Percentiles rank a stretch among this genome's conserved stretches.
phyloP scores from a whole-genome alignment of 2,329 filamentous ascomycete genomes.

The Cercospora citrullina region DNA sequence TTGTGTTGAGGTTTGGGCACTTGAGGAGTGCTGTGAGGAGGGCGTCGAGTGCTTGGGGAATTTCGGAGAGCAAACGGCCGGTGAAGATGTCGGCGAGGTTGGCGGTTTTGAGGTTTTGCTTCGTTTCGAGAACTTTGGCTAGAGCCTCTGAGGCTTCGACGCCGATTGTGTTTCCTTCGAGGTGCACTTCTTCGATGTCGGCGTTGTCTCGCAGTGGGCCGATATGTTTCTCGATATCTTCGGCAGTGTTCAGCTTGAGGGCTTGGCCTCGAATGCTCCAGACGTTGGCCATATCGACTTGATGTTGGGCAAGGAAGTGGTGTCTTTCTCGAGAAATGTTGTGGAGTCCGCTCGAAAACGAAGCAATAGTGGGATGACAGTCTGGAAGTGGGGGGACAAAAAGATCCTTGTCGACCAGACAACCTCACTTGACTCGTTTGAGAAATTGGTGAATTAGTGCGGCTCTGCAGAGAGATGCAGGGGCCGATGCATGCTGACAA shows the following conservation, averaged over 20 bases:
- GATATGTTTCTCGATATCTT: conserved; percentile 83
- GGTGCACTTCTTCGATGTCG: conserved; percentile 78
- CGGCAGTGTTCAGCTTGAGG: conserved; percentile 86
- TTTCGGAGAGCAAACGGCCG: conserved; percentile 86
- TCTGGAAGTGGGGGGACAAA: not conserved
- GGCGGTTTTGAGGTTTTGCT: conserved; percentile 71
- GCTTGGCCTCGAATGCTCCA: conserved; percentile 92
- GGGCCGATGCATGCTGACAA: conserved; percentile 14
- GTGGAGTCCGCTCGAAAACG: not conserved
- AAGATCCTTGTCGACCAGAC: conserved; percentile 7
- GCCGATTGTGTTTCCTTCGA: conserved; percentile 90
- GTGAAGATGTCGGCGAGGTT: conserved; percentile 99
- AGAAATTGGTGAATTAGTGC: conserved; percentile 5
- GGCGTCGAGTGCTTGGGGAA: conserved; percentile 81
- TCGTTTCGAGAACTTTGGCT: conserved; percentile 77
- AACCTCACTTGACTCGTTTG: conserved; percentile 3
- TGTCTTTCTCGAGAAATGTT: not conserved
- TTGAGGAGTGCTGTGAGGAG: conserved; percentile 85
- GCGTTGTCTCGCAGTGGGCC: conserved; percentile 68
- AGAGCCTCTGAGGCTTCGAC: conserved; percentile 84
- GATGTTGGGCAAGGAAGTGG: not conserved
- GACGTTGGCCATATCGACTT: conserved; percentile 61
- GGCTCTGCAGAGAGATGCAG: conserved; percentile 5
- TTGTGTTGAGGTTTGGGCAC: conserved; percentile 80
- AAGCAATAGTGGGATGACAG: not conserved